phyloP scores from a whole-genome alignment of 768 basidiomycete species.

The Xerocomus potaroensis region DNA sequence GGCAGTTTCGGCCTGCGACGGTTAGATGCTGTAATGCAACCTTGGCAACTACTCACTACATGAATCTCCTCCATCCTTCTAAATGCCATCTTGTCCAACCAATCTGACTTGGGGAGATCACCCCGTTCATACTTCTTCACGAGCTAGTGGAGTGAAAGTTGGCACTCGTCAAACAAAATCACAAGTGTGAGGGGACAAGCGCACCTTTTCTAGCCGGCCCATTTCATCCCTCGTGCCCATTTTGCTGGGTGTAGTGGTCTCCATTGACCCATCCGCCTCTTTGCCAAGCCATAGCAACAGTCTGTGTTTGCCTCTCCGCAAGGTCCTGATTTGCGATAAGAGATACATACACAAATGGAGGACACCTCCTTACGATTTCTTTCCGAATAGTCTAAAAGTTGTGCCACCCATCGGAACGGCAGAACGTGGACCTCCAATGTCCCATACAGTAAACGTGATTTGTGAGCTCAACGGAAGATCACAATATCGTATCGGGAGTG shows the following conservation, averaged over 20 bases:
- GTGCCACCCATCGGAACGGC: conserved; percentile 87
- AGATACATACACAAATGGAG: not conserved
- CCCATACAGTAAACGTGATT: conserved; percentile 93
- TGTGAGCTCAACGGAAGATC: conserved; percentile 89
- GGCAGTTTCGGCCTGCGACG: conserved; percentile 74
- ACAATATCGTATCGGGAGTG: conserved; percentile 87
- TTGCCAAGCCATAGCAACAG: conserved; percentile 76
- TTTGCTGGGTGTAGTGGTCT: conserved; percentile 87
- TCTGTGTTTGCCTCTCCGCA: conserved; percentile 89
- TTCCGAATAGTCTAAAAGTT: conserved; percentile 86
- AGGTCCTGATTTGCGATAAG: conserved; percentile 49
- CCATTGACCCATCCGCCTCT: conserved; percentile 81
- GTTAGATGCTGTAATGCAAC: not conserved
- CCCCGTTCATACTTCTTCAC: conserved; percentile 97
- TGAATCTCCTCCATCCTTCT: conserved; percentile 95
- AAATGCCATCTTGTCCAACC: conserved; percentile 92
- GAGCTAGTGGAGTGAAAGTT: conserved; percentile 39
- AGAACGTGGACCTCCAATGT: conserved; percentile 78
- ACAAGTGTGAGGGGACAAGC: conserved; percentile 1
- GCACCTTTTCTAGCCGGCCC: conserved; percentile 89
- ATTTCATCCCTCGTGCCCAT: conserved; percentile 80
- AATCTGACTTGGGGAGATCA: conserved; percentile 90
- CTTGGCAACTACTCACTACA: conserved; percentile 48
- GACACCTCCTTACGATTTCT: conserved; percentile 65
- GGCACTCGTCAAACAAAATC: not conserved